Percentiles rank a stretch among this genome's conserved stretches.
Evolutionary conservation across 1,284 basidiomycete species (phyloP).

Genomic region (Heliocybe sulcata): DNA sequence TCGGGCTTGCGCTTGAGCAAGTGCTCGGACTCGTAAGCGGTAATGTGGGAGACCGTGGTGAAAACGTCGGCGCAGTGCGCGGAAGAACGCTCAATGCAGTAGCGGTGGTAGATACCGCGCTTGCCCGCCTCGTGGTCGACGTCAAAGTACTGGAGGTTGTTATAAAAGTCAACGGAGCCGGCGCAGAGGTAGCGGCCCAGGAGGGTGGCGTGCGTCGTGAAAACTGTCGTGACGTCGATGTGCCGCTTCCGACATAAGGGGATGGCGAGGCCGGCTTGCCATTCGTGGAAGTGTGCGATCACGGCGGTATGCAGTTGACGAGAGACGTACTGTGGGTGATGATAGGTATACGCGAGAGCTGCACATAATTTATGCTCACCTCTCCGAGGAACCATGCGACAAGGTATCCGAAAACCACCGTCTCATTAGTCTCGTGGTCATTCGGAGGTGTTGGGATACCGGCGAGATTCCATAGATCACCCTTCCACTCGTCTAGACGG

Average conservation of each 20-base stretch:
- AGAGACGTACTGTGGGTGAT: slow-evolving; percentile 60
- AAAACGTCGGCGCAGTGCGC: slow-evolving; percentile 97
- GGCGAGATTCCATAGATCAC: slow-evolving; percentile 95
- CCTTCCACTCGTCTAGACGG: slow-evolving; percentile 96
- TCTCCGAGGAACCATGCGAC: slow-evolving; percentile 99
- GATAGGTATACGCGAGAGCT: slow-evolving; percentile 8
- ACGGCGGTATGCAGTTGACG: slow-evolving; percentile 80
- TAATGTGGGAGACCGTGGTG: slow-evolving; percentile 97
- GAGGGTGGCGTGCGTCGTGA: slow-evolving; percentile 97
- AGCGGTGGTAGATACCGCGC: slow-evolving; percentile 87
- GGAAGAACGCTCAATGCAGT: slow-evolving; percentile 95
- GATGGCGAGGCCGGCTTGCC: slow-evolving; percentile 97
- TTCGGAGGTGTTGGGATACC: slow-evolving; percentile 95
- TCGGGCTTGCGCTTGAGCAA: slow-evolving; percentile 96
- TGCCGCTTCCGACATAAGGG: slow-evolving; percentile 94
- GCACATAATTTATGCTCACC: slow-evolving; percentile 37
- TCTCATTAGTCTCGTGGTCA: slow-evolving; percentile 97
- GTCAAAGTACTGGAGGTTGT: slow-evolving; percentile 98
- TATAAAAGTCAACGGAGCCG: slow-evolving; percentile 97
- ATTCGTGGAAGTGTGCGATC: slow-evolving; percentile 98
- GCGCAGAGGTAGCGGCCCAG: slow-evolving; percentile 98
- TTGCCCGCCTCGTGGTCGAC: slow-evolving; percentile 99
- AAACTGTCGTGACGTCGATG: slow-evolving; percentile 96
- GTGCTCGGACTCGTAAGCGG: slow-evolving; percentile 95
- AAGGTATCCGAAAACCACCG: slow-evolving; percentile 98